Conservation (phyloP, 768 basidiomycete species). For the Phanerochaete carnosa region DNA sequence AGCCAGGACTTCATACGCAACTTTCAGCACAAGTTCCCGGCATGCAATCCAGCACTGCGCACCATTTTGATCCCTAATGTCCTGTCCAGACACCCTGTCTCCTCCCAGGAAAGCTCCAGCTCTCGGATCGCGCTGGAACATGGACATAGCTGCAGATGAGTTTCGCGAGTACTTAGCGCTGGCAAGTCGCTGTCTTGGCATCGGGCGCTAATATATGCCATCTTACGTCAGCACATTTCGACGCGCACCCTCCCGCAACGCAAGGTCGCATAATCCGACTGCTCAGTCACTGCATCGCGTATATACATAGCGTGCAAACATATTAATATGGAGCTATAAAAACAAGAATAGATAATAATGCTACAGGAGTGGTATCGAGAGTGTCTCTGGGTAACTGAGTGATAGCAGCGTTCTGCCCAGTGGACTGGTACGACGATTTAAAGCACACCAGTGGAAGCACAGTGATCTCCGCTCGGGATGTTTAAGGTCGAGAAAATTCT, state of each 20-base stretch:
- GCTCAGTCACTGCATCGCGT: no score
- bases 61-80: slow-evolving; percentile 98
- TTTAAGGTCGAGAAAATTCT: no score
- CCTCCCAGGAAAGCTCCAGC: slow-evolving; percentile 94
- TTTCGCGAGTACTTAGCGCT: background rate
- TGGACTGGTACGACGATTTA: background rate
- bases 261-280: no score
- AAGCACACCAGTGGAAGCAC: no score
- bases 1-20: slow-evolving; percentile 67
- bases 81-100: slow-evolving; percentile 90
- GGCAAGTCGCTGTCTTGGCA: background rate
- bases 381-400: background rate
- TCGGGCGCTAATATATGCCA: background rate
- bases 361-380: background rate
- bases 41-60: slow-evolving; percentile 3
- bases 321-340: no score
- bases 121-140: slow-evolving; percentile 90
- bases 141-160: slow-evolving; percentile 27
- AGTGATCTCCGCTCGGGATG: no score
- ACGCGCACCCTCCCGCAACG: no score
- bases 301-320: no score
- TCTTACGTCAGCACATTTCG: background rate
- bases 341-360: no score
- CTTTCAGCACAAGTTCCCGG: slow-evolving; percentile 1
- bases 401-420: background rate